Base-by-base conservation (phyloP, 305 asterid species). In the Fraxinus sp. region DNA sequence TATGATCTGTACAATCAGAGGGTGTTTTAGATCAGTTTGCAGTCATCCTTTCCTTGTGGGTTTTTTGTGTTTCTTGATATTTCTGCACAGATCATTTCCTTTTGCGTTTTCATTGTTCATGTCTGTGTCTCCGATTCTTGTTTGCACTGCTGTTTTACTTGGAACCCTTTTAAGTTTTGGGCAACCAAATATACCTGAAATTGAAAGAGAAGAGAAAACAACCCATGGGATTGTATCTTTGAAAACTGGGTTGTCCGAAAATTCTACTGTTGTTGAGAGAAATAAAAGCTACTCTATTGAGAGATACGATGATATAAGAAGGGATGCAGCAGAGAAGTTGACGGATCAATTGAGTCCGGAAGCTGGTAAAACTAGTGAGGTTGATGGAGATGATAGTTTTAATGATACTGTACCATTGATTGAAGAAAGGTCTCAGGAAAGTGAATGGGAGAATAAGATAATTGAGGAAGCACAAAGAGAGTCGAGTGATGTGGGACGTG, bases 111-210 rank as follows among this genome's bases (percentile, higher is more conserved):
- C 95, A 0, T 37, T 89, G 37, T 79, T 93, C 88, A 82, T 93
- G 30, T 89, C 92, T 66, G 86, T 88, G 2, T 90, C 90, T 16
- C 98, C 97, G 16, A 82, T 91, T n/a, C 81, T 92, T 35, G 82
- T 88, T 7, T 93, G 92, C 89, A 89, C 97, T 82, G 93, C 91
- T 79, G 76, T 86, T 82, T 89, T 93, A 88, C 95, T 93, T 36
- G 98, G 95, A 20, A 86, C 90, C 79, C 89, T 93, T 11, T 83
- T 93, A 79, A 89, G 92, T 86, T 92, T 85, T 49, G 98, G 96
- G 36, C 91, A 91, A 46, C 88, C 86, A 3, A 89, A 85, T 59
- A 9, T 89, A 22, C 91, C 92, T 3, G 88, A 88, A 52, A 81
- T 79, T 32, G 94, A 85, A 62, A 55, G 32, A 41, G 92, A 85